Evolutionary conservation across 2,329 filamentous ascomycete genomes (phyloP).

Genomic region (Trichophyton rubrum): DNA sequence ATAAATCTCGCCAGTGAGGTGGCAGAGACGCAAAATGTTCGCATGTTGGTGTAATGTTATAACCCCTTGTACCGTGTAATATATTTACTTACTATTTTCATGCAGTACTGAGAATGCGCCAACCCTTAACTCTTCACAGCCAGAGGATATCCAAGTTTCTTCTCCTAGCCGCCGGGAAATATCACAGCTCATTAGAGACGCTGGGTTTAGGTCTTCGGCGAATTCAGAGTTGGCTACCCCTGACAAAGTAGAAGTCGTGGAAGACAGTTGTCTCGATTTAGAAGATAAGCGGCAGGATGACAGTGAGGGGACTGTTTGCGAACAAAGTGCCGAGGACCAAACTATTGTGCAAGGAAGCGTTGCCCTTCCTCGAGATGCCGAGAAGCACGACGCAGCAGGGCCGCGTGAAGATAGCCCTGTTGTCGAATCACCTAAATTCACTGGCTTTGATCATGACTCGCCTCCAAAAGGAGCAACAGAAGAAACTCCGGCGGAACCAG

Average conservation of each 20-base stretch:
- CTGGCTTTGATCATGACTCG: not conserved
- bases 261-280: not conserved
- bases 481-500: not conserved
- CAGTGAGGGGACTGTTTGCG: not conserved
- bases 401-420: not conserved
- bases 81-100: not conserved
- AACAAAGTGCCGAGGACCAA: not conserved
- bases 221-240: constrained; percentile 25
- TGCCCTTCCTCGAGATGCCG: not conserved
- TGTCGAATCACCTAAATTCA: not conserved
- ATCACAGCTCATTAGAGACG: constrained; percentile 36
- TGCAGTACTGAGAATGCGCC: not conserved
- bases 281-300: not conserved
- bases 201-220: constrained; percentile 37
- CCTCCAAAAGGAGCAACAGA: not conserved
- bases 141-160: constrained; percentile 18
- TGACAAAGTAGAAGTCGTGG: not conserved
- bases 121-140: constrained; percentile 5
- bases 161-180: constrained; percentile 31
- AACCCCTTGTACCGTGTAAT: not conserved
- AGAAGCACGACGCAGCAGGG: not conserved
- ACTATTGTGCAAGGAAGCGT: not conserved
- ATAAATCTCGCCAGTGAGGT: constrained; percentile 17
- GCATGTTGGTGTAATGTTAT: constrained; percentile 25
- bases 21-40: constrained; percentile 23